These are phyloP conservation scores for Fusarium tupiense DNA, from an alignment of 2,329 filamentous ascomycete genomes.

Conservation along the genomic window DNA sequence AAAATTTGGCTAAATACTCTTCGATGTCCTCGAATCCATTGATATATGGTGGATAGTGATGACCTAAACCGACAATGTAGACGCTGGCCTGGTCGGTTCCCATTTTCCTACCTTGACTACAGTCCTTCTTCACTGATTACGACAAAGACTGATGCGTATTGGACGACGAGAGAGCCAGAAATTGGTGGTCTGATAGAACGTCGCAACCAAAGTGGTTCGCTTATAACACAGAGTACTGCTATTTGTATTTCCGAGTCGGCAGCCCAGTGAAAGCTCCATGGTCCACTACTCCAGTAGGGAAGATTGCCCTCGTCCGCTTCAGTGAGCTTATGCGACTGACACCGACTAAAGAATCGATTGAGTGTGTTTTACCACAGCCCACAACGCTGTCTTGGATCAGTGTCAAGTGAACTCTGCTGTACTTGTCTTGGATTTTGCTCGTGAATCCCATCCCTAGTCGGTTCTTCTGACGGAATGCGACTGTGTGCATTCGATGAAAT, in stretches of 20 bases:
- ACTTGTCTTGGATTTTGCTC: background rate
- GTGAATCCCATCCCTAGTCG: background rate
- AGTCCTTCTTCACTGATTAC: background rate
- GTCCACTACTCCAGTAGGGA: background rate
- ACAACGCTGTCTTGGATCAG: background rate
- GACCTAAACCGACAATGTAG: conserved; percentile 4
- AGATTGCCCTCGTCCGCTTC: background rate
- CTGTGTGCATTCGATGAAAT: background rate
- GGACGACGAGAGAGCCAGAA: background rate
- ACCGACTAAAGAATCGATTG: conserved; percentile 1
- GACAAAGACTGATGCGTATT: background rate
- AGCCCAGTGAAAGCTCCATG: background rate
- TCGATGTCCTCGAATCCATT: background rate
- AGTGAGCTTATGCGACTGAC: conserved; percentile 1
- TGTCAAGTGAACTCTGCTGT: background rate
- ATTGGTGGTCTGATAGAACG: background rate
- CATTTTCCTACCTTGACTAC: background rate
- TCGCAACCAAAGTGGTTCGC: background rate
- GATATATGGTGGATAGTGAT: conserved; percentile 4
- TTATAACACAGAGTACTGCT: background rate
- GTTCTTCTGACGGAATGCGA: background rate
- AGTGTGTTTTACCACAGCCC: background rate
- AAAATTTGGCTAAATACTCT: background rate
- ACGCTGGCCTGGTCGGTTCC: background rate
- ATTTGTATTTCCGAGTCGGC: background rate